These are phyloP conservation scores for Epichloe bromicola DNA, from an alignment of 2,329 filamentous ascomycete species.

Conservation along the genomic window DNA sequence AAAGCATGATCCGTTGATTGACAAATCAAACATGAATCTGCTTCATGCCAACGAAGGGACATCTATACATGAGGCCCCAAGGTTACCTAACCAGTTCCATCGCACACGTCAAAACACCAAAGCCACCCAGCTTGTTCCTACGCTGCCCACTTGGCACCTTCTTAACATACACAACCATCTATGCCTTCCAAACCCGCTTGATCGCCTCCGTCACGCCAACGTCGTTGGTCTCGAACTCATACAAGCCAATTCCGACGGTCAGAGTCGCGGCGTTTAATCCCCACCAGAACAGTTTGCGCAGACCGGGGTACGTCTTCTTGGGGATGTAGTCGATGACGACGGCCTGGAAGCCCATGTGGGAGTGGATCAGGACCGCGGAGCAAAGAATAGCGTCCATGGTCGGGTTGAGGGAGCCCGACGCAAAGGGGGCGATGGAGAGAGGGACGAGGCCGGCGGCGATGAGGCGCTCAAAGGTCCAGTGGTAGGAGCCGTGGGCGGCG, in stretches of 20 bases:
- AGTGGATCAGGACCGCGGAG: conserved; percentile 75
- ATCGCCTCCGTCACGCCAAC: conserved; percentile 85
- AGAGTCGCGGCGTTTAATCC: conserved; percentile 65
- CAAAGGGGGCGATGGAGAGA: conserved; percentile 81
- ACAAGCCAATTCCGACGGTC: conserved; percentile 74
- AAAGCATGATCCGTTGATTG: neutral
- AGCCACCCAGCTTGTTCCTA: neutral
- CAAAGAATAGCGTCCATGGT: conserved; percentile 76
- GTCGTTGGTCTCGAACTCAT: conserved; percentile 98
- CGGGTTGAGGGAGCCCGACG: conserved; percentile 81
- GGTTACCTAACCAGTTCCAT: neutral
- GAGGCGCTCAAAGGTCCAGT: conserved; percentile 93
- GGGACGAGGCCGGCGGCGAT: conserved; percentile 74
- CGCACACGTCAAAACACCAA: neutral
- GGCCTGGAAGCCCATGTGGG: conserved; percentile 89
- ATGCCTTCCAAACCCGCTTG: conserved; percentile 81
- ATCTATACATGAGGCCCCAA: conserved; percentile 9
- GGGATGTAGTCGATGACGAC: conserved; percentile 89
- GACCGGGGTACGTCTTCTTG: conserved; percentile 50
- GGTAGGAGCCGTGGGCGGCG: conserved; percentile 84
- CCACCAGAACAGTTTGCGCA: conserved; percentile 61
- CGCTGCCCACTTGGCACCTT: neutral
- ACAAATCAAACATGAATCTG: conserved; percentile 7
- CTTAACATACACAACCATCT: conserved; percentile 10
- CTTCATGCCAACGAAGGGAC: conserved; percentile 6